Conservation (phyloP, 352 stramenopile species). For the Pythium utonaiense region DNA sequence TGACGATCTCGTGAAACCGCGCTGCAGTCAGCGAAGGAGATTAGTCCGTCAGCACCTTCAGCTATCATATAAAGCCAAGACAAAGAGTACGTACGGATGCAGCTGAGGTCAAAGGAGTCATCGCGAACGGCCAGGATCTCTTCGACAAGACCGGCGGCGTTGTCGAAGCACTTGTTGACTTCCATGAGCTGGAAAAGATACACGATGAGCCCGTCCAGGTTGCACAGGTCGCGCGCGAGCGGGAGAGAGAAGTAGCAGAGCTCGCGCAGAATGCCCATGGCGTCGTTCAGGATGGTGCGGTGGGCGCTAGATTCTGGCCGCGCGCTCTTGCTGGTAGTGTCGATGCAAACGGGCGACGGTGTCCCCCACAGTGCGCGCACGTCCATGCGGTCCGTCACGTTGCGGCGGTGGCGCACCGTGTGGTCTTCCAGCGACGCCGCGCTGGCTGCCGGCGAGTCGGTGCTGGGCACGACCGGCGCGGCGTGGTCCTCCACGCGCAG, state of each 20-base stretch:
- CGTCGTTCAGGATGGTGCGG: constrained; percentile 63
- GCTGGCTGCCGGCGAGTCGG: not conserved
- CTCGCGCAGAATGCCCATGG: constrained; percentile 76
- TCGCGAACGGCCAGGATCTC: constrained; percentile 90
- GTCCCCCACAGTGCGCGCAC: constrained; percentile 56
- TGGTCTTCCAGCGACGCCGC: constrained; percentile 4
- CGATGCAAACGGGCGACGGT: constrained; percentile 29
- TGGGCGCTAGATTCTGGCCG: constrained; percentile 42
- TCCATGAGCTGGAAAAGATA: constrained; percentile 94
- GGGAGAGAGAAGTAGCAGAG: constrained; percentile 79
- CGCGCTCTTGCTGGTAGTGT: constrained; percentile 35
- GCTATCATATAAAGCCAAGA: not conserved
- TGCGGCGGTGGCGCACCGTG: constrained; percentile 22
- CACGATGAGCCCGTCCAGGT: constrained; percentile 86
- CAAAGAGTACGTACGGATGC: constrained; percentile 54
- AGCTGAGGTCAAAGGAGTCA: constrained; percentile 71
- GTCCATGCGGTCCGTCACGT: constrained; percentile 38
- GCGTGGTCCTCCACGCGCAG: constrained; percentile 55
- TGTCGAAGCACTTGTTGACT: constrained; percentile 89
- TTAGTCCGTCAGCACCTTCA: not conserved
- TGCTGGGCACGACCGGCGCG: not conserved
- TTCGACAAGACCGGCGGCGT: constrained; percentile 87
- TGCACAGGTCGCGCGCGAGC: constrained; percentile 63
- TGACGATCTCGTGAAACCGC: constrained; percentile 88
- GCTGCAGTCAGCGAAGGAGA: constrained; percentile 33